Percentiles rank a stretch among this genome's conserved stretches.
These are phyloP conservation scores for Phycomyces nitens DNA, from an alignment of 192 early-diverging fungal genomes.

Conservation along the genomic window DNA sequence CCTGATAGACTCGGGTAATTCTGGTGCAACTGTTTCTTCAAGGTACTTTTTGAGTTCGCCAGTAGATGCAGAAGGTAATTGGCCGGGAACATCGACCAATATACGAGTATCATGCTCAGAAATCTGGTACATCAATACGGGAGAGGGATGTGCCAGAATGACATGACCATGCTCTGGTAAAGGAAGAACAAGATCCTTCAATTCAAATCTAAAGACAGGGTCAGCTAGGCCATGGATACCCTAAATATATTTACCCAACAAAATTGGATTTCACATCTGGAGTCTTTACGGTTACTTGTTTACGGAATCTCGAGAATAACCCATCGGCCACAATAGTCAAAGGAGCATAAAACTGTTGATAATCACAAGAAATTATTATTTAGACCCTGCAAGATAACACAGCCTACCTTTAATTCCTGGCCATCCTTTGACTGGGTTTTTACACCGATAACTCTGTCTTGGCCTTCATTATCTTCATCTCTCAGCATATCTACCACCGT, in stretches of 20 bases:
- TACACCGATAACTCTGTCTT: conserved; percentile 55
- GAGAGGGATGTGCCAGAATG: conserved; percentile 78
- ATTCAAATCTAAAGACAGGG: conserved; percentile 53
- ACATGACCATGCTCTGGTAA: conserved; percentile 90
- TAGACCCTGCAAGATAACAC: too few species aligned
- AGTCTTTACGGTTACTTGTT: conserved; percentile 54
- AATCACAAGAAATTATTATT: background rate
- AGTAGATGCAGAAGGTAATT: conserved; percentile 64
- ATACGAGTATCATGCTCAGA: conserved; percentile 82
- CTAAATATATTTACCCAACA: conserved; percentile 26
- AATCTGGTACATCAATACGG: conserved; percentile 91
- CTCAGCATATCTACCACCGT: conserved; percentile 67
- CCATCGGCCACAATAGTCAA: conserved; percentile 90
- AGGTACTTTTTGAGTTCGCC: conserved; percentile 69
- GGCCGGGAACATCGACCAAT: conserved; percentile 89
- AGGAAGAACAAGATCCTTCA: conserved; percentile 71
- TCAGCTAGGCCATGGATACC: too few species aligned
- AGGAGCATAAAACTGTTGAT: conserved; percentile 57
- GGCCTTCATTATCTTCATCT: conserved; percentile 29
- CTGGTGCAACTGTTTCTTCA: conserved; percentile 55
- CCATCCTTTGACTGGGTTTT: conserved; percentile 8
- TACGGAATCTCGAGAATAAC: conserved; percentile 92
- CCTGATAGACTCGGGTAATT: conserved; percentile 64
- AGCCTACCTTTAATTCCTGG: conserved; percentile 19
- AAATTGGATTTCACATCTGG: conserved; percentile 36